Evolutionary conservation across 495 filamentous ascomycete species (phyloP).

Genomic region (Hyaloscypha hepaticicola): DNA sequence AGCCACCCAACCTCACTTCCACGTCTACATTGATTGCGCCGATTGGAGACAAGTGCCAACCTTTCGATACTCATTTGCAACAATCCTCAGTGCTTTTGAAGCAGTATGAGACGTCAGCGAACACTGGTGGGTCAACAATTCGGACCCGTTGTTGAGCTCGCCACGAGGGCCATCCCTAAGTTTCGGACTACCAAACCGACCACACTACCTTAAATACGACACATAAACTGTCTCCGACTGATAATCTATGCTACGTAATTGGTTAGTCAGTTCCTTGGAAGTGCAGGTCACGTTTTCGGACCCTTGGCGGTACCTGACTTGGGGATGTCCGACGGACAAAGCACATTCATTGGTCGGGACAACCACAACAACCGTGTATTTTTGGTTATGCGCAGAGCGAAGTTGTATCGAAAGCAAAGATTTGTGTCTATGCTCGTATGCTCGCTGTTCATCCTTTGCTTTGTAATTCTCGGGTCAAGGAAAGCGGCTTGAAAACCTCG

Average conservation of each 20-base stretch:
- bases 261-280: background rate
- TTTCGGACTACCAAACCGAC: background rate
- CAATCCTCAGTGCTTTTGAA: background rate
- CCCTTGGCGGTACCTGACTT: background rate
- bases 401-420: background rate
- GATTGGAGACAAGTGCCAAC: background rate
- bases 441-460: background rate
- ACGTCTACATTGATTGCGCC: background rate
- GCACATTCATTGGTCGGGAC: background rate
- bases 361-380: background rate
- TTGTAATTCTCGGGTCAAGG: background rate
- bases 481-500: background rate
- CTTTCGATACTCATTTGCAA: background rate
- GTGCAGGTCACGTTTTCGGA: background rate
- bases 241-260: background rate
- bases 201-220: background rate
- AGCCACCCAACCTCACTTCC: background rate
- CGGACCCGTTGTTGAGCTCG: background rate
- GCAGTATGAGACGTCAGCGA: background rate
- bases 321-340: conserved; percentile 8
- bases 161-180: background rate
- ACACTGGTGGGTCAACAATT: background rate
- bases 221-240: background rate
- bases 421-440: background rate
- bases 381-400: background rate